Conservation (phyloP, 176 grass and related monocot species). For the Musa acuminata region DNA sequence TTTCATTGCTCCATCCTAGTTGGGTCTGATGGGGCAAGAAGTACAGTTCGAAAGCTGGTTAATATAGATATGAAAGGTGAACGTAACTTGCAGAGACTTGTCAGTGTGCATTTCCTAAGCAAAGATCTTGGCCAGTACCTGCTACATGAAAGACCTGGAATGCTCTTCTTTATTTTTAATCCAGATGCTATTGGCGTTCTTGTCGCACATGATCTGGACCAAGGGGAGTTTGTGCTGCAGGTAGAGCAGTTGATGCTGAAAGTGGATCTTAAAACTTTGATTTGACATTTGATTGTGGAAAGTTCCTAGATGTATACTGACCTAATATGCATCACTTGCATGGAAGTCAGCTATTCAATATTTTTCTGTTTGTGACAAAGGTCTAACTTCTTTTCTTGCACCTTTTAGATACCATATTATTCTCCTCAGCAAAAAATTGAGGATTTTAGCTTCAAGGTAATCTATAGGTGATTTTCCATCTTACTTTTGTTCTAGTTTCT, state of each 20-base stretch:
- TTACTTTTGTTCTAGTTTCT: not conserved
- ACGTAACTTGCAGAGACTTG: conserved; percentile 62
- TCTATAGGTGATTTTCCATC: conserved; percentile 17
- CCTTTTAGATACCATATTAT: conserved; percentile 85
- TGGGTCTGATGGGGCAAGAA: conserved; percentile 69
- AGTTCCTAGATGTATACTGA: not conserved
- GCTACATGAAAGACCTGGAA: conserved; percentile 62
- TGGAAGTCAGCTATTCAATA: conserved; percentile 1
- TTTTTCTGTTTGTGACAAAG: conserved; percentile 14
- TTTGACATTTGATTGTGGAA: conserved; percentile 3
- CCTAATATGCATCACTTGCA: not conserved
- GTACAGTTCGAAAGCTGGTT: conserved; percentile 55
- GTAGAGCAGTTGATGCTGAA: conserved; percentile 30
- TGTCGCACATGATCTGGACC: conserved; percentile 83
- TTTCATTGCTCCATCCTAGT: conserved; percentile 68
- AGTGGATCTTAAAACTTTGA: not conserved
- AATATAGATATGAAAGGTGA: conserved; percentile 82
- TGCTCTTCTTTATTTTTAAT: conserved; percentile 96
- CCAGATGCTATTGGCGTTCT: conserved; percentile 63
- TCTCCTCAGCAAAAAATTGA: conserved; percentile 79
- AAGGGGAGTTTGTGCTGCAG: conserved; percentile 94
- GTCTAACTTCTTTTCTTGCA: conserved; percentile 17
- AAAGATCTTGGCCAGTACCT: conserved; percentile 77
- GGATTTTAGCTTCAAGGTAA: conserved; percentile 75
- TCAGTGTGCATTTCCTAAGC: conserved; percentile 86